phyloP scores from a whole-genome alignment of 2,329 filamentous ascomycete genomes.

The Ophiosphaerella korrae region DNA sequence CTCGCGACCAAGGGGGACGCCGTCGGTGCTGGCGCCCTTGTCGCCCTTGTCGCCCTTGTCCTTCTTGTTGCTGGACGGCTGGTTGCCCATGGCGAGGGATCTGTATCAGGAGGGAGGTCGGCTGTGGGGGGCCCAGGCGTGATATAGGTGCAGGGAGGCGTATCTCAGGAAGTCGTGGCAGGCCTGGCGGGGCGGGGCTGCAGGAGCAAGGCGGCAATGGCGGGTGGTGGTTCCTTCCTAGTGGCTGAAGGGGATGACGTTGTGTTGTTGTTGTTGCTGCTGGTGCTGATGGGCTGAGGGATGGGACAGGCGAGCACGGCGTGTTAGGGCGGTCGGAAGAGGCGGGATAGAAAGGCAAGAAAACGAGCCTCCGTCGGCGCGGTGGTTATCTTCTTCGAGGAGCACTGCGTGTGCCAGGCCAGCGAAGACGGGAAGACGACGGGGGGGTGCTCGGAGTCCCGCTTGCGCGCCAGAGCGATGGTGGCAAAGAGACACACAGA shows the following conservation, averaged over 20 bases:
- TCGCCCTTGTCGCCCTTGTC: constrained; percentile 52
- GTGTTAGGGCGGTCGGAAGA: constrained; percentile 54
- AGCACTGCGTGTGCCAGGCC: constrained; percentile 33
- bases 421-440: constrained; percentile 39
- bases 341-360: constrained; percentile 52
- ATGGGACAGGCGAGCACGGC: constrained; percentile 9
- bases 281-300: constrained; percentile 4
- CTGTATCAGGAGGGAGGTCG: constrained; percentile 9
- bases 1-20: constrained; percentile 70
- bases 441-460: constrained; percentile 38
- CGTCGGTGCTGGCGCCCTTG: constrained; percentile 51
- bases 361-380: constrained; percentile 52
- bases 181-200: neutral
- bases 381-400: constrained; percentile 42
- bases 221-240: constrained; percentile 19
- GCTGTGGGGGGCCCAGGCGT: constrained; percentile 1
- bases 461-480: constrained; percentile 49
- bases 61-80: constrained; percentile 66
- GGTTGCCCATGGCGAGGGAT: constrained; percentile 72
- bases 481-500: constrained; percentile 20
- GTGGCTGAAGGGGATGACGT: constrained; percentile 17
- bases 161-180: constrained; percentile 3
- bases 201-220: constrained; percentile 19
- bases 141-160: constrained; percentile 1
- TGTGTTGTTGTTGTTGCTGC: constrained; percentile 27